Percentiles rank a stretch among this genome's conserved stretches.
These are phyloP conservation scores for Phytopythium kandeliae DNA, from an alignment of 352 stramenopile species.

Conservation along the genomic window DNA sequence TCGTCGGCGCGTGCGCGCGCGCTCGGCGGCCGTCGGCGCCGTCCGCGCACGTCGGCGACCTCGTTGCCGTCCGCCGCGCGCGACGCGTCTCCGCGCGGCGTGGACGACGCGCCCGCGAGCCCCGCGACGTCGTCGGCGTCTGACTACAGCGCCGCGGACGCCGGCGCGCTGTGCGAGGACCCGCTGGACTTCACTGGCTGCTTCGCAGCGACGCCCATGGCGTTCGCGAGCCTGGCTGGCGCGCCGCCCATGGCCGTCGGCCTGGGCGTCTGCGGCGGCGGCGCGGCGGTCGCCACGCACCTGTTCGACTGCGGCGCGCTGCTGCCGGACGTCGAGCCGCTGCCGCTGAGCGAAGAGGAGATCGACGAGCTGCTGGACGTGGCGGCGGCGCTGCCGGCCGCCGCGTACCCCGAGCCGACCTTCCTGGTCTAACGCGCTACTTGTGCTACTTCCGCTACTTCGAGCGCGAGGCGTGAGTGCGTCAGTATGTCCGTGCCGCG, in stretches of 20 bases:
- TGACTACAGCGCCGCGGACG: not conserved
- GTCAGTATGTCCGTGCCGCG: not conserved
- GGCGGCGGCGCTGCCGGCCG: slow-evolving; percentile 17
- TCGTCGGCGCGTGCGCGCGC: slow-evolving; percentile 3
- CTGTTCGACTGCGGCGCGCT: slow-evolving; percentile 12
- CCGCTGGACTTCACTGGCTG: slow-evolving; percentile 7
- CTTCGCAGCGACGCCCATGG: no score
- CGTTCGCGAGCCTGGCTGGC: no score
- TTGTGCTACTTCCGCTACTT: no score
- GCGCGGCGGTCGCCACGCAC: not conserved
- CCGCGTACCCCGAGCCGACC: slow-evolving; percentile 7
- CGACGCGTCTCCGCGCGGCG: not conserved
- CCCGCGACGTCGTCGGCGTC: not conserved
- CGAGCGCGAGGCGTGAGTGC: no score
- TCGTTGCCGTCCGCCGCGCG: not conserved
- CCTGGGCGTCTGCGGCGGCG: not conserved
- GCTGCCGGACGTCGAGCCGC: slow-evolving; percentile 24
- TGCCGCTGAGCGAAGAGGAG: slow-evolving; percentile 35
- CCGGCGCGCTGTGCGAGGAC: slow-evolving; percentile 1
- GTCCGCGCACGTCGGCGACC: not conserved
- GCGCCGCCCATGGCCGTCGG: slow-evolving; percentile 6
- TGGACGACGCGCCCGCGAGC: slow-evolving; percentile 1
- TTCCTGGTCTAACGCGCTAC: slow-evolving; percentile 22
- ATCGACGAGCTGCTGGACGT: slow-evolving; percentile 39
- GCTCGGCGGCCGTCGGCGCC: slow-evolving; percentile 11